Conservation (phyloP, 2,329 filamentous ascomycete species). For the Alternaria tenuissima region DNA sequence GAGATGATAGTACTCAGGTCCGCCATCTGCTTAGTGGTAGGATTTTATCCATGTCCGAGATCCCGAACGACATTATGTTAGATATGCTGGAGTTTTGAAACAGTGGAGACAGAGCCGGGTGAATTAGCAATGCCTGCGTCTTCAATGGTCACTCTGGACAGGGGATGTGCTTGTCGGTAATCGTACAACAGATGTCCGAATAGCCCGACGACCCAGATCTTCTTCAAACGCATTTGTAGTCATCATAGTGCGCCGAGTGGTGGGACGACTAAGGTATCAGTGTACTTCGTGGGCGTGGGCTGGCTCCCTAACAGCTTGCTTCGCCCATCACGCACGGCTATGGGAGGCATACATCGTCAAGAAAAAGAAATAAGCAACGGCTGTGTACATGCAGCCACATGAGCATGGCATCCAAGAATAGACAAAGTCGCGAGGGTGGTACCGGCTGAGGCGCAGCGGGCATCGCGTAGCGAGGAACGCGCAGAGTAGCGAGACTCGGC, state of each 20-base stretch:
- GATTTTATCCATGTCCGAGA: not conserved
- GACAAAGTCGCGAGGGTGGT: not conserved
- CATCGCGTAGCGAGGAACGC: not conserved
- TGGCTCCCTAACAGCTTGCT: not conserved
- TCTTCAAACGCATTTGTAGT: not conserved
- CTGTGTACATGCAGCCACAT: not conserved
- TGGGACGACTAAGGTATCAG: not conserved
- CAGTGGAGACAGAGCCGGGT: not conserved
- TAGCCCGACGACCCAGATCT: fast-evolving
- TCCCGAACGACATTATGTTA: not conserved
- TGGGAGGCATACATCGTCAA: not conserved
- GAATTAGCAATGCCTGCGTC: not conserved
- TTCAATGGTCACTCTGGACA: fast-evolving
- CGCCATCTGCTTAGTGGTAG: not conserved
- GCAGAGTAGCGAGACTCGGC: not conserved
- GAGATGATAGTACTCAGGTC: not conserved
- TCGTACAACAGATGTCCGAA: not conserved
- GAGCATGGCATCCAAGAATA: not conserved
- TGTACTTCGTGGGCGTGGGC: not conserved
- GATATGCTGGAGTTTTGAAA: not conserved
- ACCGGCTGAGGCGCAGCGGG: not conserved
- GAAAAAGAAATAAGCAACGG: not conserved
- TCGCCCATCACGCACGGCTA: too few species aligned
- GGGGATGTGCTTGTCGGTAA: not conserved
- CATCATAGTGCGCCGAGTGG: not conserved